Evolutionary conservation across 345 rosid species (phyloP).

Genomic region (Eucalyptus tenuipes): DNA sequence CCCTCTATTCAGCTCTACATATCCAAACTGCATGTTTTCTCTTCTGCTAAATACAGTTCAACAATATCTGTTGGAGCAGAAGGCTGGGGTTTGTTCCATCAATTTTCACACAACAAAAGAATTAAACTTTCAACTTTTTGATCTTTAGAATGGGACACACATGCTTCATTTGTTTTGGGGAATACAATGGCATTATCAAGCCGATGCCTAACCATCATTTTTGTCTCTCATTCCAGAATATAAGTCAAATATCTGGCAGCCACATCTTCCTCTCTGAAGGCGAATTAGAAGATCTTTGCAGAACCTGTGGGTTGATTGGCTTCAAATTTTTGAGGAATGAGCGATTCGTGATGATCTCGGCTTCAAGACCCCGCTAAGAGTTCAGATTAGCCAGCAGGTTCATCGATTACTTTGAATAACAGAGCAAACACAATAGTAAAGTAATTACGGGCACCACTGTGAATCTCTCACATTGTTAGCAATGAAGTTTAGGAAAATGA

Average conservation of each 20-base stretch:
- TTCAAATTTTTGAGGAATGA: conserved; percentile 43
- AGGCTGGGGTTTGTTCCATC: neutral
- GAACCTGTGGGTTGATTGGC: conserved; percentile 60
- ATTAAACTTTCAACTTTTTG: neutral
- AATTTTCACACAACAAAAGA: neutral
- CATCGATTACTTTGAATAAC: neutral
- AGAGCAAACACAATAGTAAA: neutral
- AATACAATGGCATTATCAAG: neutral
- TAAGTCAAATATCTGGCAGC: conserved; percentile 34
- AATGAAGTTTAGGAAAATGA: neutral
- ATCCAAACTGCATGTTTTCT: neutral
- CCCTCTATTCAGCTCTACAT: neutral
- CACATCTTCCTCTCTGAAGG: conserved; percentile 42
- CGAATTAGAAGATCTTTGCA: conserved; percentile 78
- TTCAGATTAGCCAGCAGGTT: neutral
- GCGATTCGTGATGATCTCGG: conserved; percentile 64
- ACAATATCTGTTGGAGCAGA: neutral
- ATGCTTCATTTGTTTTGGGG: neutral
- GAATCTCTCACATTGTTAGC: neutral
- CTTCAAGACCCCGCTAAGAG: conserved; percentile 40
- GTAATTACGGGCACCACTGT: neutral
- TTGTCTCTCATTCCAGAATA: conserved; percentile 15
- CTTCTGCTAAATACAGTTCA: neutral
- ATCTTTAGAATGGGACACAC: neutral
- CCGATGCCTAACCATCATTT: neutral